Percentiles rank a stretch among this genome's conserved stretches.
These are phyloP conservation scores for Fusarium austroafricanum DNA, from an alignment of 2,329 filamentous ascomycete species.

Conservation along the genomic window DNA sequence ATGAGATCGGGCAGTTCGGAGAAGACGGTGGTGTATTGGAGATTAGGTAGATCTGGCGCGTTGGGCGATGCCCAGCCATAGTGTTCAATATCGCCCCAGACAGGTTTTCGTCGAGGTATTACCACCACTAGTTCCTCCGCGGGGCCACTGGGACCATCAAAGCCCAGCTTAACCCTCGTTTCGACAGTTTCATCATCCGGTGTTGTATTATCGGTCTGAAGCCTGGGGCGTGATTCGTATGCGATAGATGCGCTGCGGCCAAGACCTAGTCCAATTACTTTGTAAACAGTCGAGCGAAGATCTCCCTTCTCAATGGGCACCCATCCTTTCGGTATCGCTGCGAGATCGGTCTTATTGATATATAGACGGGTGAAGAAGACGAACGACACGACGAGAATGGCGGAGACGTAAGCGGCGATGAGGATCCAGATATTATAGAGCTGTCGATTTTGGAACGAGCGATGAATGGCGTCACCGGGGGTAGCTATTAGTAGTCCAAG, in stretches of 20 bases:
- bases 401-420: constrained; percentile 78
- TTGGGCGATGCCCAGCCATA: constrained; percentile 88
- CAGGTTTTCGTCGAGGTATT: constrained; percentile 62
- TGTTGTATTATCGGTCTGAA: constrained; percentile 34
- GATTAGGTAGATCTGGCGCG: constrained; percentile 76
- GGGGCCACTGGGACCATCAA: constrained; percentile 53
- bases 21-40: constrained; percentile 87
- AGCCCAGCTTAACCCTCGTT: constrained; percentile 35
- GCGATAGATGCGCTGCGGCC: constrained; percentile 83
- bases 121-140: constrained; percentile 57
- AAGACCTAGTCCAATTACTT: constrained; percentile 79
- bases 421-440: constrained; percentile 87
- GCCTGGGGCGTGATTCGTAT: constrained; percentile 66
- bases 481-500: constrained; percentile 80
- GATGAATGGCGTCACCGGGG: constrained; percentile 83
- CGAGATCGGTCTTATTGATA: constrained; percentile 82
- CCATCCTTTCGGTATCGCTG: constrained; percentile 86
- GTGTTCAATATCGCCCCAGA: constrained; percentile 89
- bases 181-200: constrained; percentile 32
- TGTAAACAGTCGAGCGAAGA: constrained; percentile 77
- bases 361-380: constrained; percentile 89
- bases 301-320: constrained; percentile 89
- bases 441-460: constrained; percentile 74
- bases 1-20: constrained; percentile 88
- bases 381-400: constrained; percentile 75